Base-by-base conservation (phyloP, 352 stramenopile genomes). In the Phytopythium chamaehyphon region DNA sequence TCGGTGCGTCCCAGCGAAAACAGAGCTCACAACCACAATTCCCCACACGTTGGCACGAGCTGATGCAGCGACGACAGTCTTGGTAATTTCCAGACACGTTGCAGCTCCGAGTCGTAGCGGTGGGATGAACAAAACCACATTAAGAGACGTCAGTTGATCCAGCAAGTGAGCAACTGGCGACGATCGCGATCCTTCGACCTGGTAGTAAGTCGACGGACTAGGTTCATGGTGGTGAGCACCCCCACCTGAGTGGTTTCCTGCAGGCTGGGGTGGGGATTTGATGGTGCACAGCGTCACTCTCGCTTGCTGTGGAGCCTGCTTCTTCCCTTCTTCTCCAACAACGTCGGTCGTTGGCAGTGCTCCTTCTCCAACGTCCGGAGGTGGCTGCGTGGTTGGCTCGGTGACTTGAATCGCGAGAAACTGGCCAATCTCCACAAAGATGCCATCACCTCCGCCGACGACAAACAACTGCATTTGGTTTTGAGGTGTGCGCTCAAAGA, bases 381-480 rank as follows among this genome's bases (percentile, higher is more conserved):
- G 40, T 2, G 66, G 51, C 14, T 64, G 40, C 0, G 56, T 45
- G 15, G 69, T 64, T 8, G 79, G 70, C 14, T 76, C 73, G 14
- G 73, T 87, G 47, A 87, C 71, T 54, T 88, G 81, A 48, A 64
- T 63, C 9, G 79, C 66, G 9, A 91, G 48, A 7, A 87, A 71
- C 42, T 76, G 72, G 42, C 82, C 80, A 26, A 89, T 62, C 51
- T 88, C 74, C 37, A 83, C 62, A 39, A 89, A 91, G 16, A 91
- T 47, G 3, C 66, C 73, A 36, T 91, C 81, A 22, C 74, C 75
- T 1, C 76, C 76, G n/a, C 81, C 81, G 15, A 90, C 59, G n/a
- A 92, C 74, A 51, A 92, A 92, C 12, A 92, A 59, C 64, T 92
- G 81, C 54, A 88, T 78, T 59, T 86, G 64, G 51, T 83, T 88